phyloP scores from a whole-genome alignment of 164 flowering plant species.

The Cinnamomum micranthum region DNA sequence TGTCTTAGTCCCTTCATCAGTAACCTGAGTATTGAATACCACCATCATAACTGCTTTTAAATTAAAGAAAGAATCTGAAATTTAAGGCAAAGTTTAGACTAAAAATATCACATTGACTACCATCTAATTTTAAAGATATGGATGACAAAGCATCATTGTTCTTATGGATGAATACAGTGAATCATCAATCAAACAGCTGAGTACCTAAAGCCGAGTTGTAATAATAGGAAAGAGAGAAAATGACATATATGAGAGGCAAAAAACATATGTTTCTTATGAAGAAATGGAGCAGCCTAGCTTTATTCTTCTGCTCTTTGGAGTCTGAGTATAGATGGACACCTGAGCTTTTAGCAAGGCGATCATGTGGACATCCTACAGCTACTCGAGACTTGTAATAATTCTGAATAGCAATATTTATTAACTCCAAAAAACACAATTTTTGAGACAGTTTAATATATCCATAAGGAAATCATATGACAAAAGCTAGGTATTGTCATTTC shows the following conservation, averaged over 20 bases:
- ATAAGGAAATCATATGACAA: neutral
- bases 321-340: neutral
- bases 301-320: neutral
- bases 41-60: neutral
- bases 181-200: neutral
- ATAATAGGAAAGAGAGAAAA: neutral
- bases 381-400: neutral
- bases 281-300: neutral
- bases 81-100: neutral
- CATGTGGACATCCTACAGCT: neutral
- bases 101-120: too few species aligned
- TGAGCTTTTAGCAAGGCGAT: neutral
- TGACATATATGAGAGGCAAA: neutral
- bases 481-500: neutral
- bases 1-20: conserved; percentile 12
- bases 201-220: neutral
- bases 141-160: neutral
- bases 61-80: neutral
- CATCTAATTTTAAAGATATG: neutral
- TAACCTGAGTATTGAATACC: conserved; percentile 29
- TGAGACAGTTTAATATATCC: neutral
- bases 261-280: neutral
- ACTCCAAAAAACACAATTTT: neutral
- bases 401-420: neutral
- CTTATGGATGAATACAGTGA: neutral